phyloP scores from a whole-genome alignment of 257 asterid species.

The Nyctanthes arbortristis region DNA sequence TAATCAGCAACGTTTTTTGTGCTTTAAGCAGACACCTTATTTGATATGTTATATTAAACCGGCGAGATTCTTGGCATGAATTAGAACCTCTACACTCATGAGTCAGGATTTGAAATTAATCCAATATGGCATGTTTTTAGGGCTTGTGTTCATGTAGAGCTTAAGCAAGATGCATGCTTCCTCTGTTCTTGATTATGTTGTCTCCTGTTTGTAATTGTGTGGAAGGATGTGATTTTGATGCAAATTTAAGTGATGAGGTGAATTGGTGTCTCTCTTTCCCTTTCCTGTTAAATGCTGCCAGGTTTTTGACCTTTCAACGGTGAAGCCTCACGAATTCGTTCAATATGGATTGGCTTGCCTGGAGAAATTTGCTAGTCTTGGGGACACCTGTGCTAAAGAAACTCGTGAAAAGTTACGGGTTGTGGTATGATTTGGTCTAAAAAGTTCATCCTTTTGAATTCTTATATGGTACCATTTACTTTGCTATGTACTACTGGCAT shows the following conservation, averaged over 20 bases:
- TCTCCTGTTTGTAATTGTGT: slow-evolving; percentile 1
- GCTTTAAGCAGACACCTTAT: no score
- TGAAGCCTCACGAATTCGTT: slow-evolving; percentile 96
- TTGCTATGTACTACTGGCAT: slow-evolving; percentile 4
- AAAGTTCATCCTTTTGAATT: background rate
- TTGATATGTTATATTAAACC: background rate
- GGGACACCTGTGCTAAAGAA: slow-evolving; percentile 79
- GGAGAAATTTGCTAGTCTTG: slow-evolving; percentile 76
- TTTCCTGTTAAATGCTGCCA: slow-evolving; percentile 38
- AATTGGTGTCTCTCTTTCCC: slow-evolving; percentile 21
- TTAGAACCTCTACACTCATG: background rate
- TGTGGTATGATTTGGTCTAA: slow-evolving; percentile 59
- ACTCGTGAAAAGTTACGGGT: slow-evolving; percentile 86
- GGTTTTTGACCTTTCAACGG: slow-evolving; percentile 89
- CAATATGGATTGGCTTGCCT: slow-evolving; percentile 88
- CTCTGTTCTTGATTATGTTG: background rate
- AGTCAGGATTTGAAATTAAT: background rate
- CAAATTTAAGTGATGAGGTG: slow-evolving; percentile 5
- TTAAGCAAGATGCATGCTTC: background rate
- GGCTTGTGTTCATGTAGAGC: background rate
- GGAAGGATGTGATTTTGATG: slow-evolving; percentile 8
- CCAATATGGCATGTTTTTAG: background rate
- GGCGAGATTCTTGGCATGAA: background rate
- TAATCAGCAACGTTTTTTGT: no score
- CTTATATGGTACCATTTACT: background rate